A percentile compares a stretch with the other conserved stretches of the same genome.
phyloP scores from a whole-genome alignment of 768 basidiomycete species.

The Udeniomyces megalosporus region DNA sequence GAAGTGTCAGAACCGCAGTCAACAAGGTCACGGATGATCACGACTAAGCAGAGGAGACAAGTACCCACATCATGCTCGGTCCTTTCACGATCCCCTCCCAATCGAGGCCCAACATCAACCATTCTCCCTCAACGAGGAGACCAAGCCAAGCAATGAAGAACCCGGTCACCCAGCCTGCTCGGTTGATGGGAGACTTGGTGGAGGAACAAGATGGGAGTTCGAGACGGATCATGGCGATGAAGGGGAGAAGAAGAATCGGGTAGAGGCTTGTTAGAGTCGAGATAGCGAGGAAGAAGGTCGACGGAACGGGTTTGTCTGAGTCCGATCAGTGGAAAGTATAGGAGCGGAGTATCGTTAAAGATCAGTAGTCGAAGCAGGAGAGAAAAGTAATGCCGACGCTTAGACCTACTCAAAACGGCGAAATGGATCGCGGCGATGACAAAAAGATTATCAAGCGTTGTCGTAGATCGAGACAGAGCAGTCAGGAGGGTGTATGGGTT shows the following conservation, averaged over 20 bases:
- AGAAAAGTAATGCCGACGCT: neutral
- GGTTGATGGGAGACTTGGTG: neutral
- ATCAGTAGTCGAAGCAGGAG: neutral
- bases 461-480: constrained; percentile 63
- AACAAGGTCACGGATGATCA: no score
- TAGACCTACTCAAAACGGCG: constrained; percentile 29
- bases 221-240: constrained; percentile 49
- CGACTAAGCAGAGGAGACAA: no score
- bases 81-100: constrained; percentile 5
- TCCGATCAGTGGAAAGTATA: neutral
- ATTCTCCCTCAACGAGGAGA: neutral
- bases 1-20: no score
- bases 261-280: constrained; percentile 58
- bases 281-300: constrained; percentile 53
- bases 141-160: neutral
- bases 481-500: constrained; percentile 79
- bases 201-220: constrained; percentile 37
- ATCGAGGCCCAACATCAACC: neutral
- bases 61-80: neutral
- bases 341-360: neutral
- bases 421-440: constrained; percentile 51
- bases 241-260: constrained; percentile 48
- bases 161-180: neutral
- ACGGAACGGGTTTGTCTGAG: constrained; percentile 45
- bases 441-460: constrained; percentile 62